A percentile compares a stretch with the other conserved stretches of the same genome.
phyloP scores from a whole-genome alignment of 2,329 filamentous ascomycete species.

The Fusarium udum region DNA sequence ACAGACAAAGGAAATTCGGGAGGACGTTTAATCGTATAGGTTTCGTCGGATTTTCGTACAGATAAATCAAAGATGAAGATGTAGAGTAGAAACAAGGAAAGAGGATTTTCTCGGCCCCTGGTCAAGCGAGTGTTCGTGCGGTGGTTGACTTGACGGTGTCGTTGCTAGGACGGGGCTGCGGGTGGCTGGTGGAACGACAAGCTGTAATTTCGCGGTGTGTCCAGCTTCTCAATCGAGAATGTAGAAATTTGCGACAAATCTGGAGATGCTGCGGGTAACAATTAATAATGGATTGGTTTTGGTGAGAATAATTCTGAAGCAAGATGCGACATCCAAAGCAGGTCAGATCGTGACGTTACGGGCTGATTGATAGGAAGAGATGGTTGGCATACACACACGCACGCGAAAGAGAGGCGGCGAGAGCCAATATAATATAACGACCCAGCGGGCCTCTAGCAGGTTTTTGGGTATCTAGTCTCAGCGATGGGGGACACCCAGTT shows the following conservation, averaged over 20 bases:
- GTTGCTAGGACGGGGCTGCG: slow-evolving; percentile 34
- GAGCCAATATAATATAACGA: slow-evolving; percentile 37
- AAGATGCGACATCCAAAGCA: neutral
- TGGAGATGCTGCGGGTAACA: neutral
- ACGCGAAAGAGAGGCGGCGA: slow-evolving; percentile 29
- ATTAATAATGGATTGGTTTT: neutral
- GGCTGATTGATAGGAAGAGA: slow-evolving; percentile 24
- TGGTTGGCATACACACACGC: slow-evolving; percentile 19
- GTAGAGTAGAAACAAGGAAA: slow-evolving; percentile 25
- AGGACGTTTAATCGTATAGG: neutral
- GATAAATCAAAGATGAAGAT: slow-evolving; percentile 15
- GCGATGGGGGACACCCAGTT: slow-evolving; percentile 21
- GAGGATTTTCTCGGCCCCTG: slow-evolving; percentile 30
- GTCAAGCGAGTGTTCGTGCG: slow-evolving; percentile 24
- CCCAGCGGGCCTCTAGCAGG: slow-evolving; percentile 28
- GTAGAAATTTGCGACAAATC: neutral
- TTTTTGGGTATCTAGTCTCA: slow-evolving; percentile 37
- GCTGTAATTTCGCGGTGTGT: slow-evolving; percentile 36
- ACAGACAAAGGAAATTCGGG: slow-evolving; percentile 17
- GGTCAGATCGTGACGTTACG: slow-evolving; percentile 6
- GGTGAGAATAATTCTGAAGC: neutral
- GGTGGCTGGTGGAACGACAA: slow-evolving; percentile 36
- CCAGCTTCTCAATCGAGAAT: slow-evolving; percentile 11
- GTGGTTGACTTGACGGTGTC: slow-evolving; percentile 34
- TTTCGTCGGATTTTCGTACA: slow-evolving; percentile 17